A percentile compares a stretch with the other conserved stretches of the same genome.
phyloP scores from a whole-genome alignment of 495 filamentous ascomycete genomes.

The Delitschia confertaspora region DNA sequence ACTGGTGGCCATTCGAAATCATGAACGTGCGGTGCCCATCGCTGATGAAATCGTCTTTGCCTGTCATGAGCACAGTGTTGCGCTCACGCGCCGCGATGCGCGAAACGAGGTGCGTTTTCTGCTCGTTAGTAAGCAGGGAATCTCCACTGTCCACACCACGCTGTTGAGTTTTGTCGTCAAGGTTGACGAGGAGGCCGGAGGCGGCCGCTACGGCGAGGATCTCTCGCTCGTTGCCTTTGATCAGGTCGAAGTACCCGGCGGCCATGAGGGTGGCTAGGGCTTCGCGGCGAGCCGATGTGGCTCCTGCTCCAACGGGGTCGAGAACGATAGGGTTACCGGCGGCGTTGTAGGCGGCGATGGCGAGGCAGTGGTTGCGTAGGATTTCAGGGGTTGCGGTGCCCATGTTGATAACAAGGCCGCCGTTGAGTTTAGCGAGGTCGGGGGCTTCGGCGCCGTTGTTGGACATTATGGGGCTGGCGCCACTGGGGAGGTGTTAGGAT shows the following conservation, averaged over 20 bases:
- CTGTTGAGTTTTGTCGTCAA: conserved; percentile 47
- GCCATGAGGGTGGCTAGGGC: conserved; percentile 65
- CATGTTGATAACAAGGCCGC: conserved; percentile 86
- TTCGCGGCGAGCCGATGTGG: conserved; percentile 61
- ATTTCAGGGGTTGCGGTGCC: conserved; percentile 72
- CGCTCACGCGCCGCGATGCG: conserved; percentile 57
- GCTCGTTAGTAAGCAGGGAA: conserved; percentile 43
- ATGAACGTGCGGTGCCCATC: conserved; percentile 59
- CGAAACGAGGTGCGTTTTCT: conserved; percentile 53
- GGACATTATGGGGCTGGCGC: conserved; percentile 90
- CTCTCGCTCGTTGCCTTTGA: conserved; percentile 94
- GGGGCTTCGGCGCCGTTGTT: conserved; percentile 73
- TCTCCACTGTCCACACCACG: conserved; percentile 78
- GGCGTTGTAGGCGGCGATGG: conserved; percentile 68
- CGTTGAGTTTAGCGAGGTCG: conserved; percentile 59
- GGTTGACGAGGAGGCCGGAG: conserved; percentile 24
- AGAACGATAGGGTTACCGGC: conserved; percentile 66
- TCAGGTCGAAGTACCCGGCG: conserved; percentile 68
- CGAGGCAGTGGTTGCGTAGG: conserved; percentile 55
- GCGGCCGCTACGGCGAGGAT: conserved; percentile 60
- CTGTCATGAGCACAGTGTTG: conserved; percentile 81
- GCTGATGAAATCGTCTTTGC: conserved; percentile 65
- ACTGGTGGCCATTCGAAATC: conserved; percentile 67
- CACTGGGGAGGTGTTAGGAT: conserved; percentile 35
- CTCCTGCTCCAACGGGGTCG: conserved; percentile 87